Evolutionary conservation across 176 grass and related monocot genomes (phyloP), one percentile per base, ranked within the genome.

Genomic region (Musa beccarii): DNA sequence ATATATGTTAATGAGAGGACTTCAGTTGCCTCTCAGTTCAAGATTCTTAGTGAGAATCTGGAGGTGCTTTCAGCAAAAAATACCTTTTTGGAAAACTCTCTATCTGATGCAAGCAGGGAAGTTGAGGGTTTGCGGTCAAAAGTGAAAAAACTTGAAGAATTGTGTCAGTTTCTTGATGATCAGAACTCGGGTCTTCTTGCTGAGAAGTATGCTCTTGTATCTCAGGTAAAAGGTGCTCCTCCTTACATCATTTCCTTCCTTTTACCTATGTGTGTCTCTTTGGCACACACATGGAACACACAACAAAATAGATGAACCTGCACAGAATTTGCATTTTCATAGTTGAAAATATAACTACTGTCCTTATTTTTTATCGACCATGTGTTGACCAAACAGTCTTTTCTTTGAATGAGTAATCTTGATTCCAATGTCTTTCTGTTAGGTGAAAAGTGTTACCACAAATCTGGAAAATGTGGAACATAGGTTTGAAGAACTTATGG

Each of bases 31-130:
- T 61, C 68, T 67, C 76, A 79, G 82, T 14, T 73, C 11, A 24
- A 53, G 51, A 54, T 25, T 73, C n/a, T 54, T 14, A 54, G 20
- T 0, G 51, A 52, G 22, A 73, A 81, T 66, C 56, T 76, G 84
- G 84, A 88, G 72, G 84, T 85, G 61, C 63, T 98, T 69, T 91
- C 86, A 78, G 90, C 87, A 54, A 89, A 91, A 79, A 88, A 77
- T 84, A 73, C 69, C 74, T 68, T 92, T 72, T 84, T 96, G 89
- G 89, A 92, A 73, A 92, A 86, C 66, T 89, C 87, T 34, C 71
- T 73, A 54, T 73, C 51, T 73, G 52, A 73, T 73, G 78, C 68
- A 68, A 89, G 86, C 75, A 55, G 21, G 78, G 83, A 86, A 72
- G 16, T 96, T 51, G 73, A 86, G 52, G 66, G 82, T 71, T 78